A percentile compares a stretch with the other conserved stretches of the same genome.
These are phyloP conservation scores for Xylaria longipes DNA, from an alignment of 495 filamentous ascomycete species.

Conservation along the genomic window DNA sequence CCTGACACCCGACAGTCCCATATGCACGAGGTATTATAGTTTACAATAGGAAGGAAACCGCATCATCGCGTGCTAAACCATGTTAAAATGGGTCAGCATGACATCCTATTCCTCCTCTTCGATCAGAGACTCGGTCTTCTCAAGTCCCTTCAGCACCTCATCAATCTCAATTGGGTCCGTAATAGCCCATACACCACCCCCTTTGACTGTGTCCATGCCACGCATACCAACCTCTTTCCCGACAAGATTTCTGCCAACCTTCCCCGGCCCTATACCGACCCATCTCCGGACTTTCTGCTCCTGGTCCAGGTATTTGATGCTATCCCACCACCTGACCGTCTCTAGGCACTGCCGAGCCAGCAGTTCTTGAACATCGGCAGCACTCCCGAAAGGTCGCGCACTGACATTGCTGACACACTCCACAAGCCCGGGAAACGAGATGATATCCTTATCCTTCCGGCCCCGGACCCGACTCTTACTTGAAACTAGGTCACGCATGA, in stretches of 20 bases:
- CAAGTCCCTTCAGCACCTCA: conserved; percentile 71
- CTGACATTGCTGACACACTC: conserved; percentile 88
- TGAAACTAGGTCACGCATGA: conserved; percentile 70
- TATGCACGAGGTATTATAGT: conserved; percentile 11
- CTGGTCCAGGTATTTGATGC: conserved; percentile 86
- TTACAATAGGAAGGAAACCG: conserved; percentile 1
- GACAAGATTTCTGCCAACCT: conserved; percentile 91
- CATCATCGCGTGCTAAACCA: not conserved
- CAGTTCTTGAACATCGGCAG: conserved; percentile 74
- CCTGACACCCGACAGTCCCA: conserved; percentile 11
- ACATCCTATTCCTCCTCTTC: conserved; percentile 47
- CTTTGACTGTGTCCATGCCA: conserved; percentile 75
- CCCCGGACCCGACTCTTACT: conserved; percentile 54
- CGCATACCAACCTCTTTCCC: conserved; percentile 94
- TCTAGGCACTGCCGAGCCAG: conserved; percentile 81
- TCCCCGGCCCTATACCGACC: conserved; percentile 94
- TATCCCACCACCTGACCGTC: conserved; percentile 94
- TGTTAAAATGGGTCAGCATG: not conserved
- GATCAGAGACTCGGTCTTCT: conserved; percentile 68
- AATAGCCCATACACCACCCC: conserved; percentile 93
- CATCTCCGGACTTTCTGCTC: conserved; percentile 83
- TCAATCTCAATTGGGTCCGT: conserved; percentile 84
- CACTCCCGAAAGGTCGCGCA: conserved; percentile 74
- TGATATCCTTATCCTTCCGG: conserved; percentile 60
- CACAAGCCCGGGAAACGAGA: conserved; percentile 72